Evolutionary conservation across 1,284 basidiomycete species (phyloP), one percentile per base, ranked within the genome.

Genomic region (Peniophora sp.): DNA sequence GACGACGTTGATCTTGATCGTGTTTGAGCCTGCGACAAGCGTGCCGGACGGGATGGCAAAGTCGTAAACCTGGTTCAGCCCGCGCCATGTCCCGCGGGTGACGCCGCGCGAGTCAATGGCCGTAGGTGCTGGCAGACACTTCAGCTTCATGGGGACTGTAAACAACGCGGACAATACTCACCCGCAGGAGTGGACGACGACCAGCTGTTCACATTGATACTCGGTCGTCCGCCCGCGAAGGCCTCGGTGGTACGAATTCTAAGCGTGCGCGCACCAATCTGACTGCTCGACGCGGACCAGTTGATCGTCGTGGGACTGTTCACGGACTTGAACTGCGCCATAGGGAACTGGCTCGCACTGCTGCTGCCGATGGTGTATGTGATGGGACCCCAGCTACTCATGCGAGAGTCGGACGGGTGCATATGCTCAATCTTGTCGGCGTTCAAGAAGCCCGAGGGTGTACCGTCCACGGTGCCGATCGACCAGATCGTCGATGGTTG

Each of bases 391-490:
- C 73, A 76, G 32, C 57, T 61, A 51, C 65, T 65, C 74, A 76
- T 75, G 50, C 72, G 64, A 3, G 67, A 58, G 58, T 75, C 73
- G 9, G 71, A 72, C 67, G 71, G 72, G 52, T 75, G 74, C 70
- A 76, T 73, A n/a, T 61, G 69, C 58, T 76, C 61, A 35, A 76
- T 75, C 55, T 71, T 74, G 58, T 75, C 70, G 8, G 73, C 71
- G 55, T 75, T 75, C 36, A 74, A 62, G 62, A 75, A 71, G 61
- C 63, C 74, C 22, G 64, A 58, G 6, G 74, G 73, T 12, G 69
- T 72, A 36, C 73, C 73, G 55, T 75, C 74, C 22, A 70, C 68
- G 25, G 69, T 69, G 65, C 73, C 72, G 50, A 75, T 74, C 38
- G 66, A 66, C 73, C 74, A 76, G 41, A 74, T 71, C 0, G 63